Evolutionary conservation across 2,329 filamentous ascomycete species (phyloP).

Genomic region (Colletotrichum cordylinicola): DNA sequence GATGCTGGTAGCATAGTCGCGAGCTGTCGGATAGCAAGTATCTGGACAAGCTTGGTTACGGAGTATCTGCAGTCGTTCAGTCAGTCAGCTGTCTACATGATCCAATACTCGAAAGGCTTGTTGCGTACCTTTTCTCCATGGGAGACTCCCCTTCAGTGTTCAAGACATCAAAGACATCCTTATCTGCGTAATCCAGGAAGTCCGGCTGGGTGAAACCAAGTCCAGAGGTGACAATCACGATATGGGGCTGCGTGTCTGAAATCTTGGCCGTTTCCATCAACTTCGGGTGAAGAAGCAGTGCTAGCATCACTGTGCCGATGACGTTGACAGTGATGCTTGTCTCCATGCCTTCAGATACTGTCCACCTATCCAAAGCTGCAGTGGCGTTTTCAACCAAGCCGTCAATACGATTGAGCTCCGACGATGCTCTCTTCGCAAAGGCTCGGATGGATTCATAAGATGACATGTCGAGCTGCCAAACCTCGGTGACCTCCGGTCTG

Average conservation of each 20-base stretch:
- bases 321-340: conserved; percentile 44
- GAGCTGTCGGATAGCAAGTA: not conserved
- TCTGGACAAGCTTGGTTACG: not conserved
- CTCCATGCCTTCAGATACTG: conserved; percentile 51
- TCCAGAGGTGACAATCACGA: not conserved
- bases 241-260: not conserved
- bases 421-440: not conserved
- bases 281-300: not conserved
- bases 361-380: conserved; percentile 38
- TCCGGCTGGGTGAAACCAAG: not conserved
- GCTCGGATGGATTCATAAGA: not conserved
- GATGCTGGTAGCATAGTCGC: not conserved
- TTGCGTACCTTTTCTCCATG: not conserved
- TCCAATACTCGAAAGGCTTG: too few species aligned
- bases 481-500: not conserved
- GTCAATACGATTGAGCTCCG: not conserved
- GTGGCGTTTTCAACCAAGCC: conserved; percentile 42
- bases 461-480: not conserved
- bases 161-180: not conserved
- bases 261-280: not conserved
- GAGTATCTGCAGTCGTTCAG: not conserved
- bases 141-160: not conserved
- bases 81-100: not conserved
- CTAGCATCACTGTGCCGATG: conserved; percentile 22
- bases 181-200: not conserved